Evolutionary conservation across 495 filamentous ascomycete species (phyloP).

Genomic region (Neurospora sp.): DNA sequence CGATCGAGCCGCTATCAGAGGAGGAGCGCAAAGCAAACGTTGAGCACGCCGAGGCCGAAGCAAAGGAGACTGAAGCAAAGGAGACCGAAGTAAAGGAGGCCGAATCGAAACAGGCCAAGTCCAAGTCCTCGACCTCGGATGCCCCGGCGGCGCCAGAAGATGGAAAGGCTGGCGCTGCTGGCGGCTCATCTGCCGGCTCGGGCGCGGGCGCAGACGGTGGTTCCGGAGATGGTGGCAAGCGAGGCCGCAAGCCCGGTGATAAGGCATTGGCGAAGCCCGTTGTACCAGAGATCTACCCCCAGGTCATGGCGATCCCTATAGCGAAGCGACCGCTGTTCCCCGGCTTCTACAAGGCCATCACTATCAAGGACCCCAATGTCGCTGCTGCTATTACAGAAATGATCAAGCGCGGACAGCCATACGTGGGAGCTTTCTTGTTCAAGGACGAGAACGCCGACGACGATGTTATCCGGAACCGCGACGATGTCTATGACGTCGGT

Average conservation of each 20-base stretch:
- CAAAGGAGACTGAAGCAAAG: slow-evolving; percentile 22
- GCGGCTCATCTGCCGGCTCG: slow-evolving; percentile 23
- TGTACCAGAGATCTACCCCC: slow-evolving; percentile 91
- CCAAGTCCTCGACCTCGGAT: slow-evolving; percentile 31
- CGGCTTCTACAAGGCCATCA: slow-evolving; percentile 97
- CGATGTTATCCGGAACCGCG: slow-evolving; percentile 75
- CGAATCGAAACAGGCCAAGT: slow-evolving; percentile 21
- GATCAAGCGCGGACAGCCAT: slow-evolving; percentile 96
- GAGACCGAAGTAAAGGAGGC: slow-evolving; percentile 26
- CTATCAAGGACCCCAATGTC: slow-evolving; percentile 83
- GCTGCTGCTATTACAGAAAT: slow-evolving; percentile 86
- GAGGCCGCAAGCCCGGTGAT: slow-evolving; percentile 56
- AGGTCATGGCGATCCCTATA: slow-evolving; percentile 98
- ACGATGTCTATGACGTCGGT: slow-evolving; percentile 89
- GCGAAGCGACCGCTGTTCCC: slow-evolving; percentile 90
- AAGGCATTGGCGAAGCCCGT: slow-evolving; percentile 74
- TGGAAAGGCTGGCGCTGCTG: slow-evolving; percentile 31
- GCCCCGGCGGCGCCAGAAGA: slow-evolving; percentile 29
- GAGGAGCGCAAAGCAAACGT: slow-evolving; percentile 38
- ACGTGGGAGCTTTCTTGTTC: slow-evolving; percentile 92
- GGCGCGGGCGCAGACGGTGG: slow-evolving; percentile 35
- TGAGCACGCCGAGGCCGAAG: slow-evolving; percentile 34
- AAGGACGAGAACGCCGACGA: slow-evolving; percentile 91
- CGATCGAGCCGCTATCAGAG: slow-evolving; percentile 31
- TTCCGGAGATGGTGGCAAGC: slow-evolving; percentile 37